phyloP scores from a whole-genome alignment of 768 basidiomycete species.

The Boletus tomentosulus region DNA sequence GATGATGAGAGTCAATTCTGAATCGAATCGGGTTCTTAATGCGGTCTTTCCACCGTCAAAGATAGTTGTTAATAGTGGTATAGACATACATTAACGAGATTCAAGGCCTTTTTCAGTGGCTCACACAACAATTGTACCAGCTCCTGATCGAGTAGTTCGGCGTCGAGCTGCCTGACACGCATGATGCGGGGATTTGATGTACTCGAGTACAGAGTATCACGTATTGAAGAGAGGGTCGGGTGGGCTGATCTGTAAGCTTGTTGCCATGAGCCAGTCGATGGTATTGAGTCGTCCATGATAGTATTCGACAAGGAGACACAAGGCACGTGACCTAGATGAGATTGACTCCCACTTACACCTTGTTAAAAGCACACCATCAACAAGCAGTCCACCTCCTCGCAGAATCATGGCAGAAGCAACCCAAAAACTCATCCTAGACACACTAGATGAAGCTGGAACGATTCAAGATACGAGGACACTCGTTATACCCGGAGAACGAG shows the following conservation, averaged over 20 bases:
- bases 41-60: constrained; percentile 42
- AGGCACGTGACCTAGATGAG: constrained; percentile 18
- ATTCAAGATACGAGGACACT: constrained; percentile 71
- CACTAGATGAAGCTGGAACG: constrained; percentile 49
- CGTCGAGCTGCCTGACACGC: constrained; percentile 89
- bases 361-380: background rate
- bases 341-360: constrained; percentile 12
- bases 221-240: constrained; percentile 47
- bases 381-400: background rate
- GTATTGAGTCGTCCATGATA: constrained; percentile 13
- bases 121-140: constrained; percentile 77
- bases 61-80: background rate
- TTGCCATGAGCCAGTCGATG: constrained; percentile 29
- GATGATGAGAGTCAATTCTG: constrained; percentile 68
- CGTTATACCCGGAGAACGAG: constrained; percentile 57
- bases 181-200: constrained; percentile 46
- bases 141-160: constrained; percentile 86
- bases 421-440: constrained; percentile 76
- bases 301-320: background rate
- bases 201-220: constrained; percentile 34
- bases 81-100: constrained; percentile 57
- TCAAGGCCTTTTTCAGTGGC: constrained; percentile 72
- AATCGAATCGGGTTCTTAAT: constrained; percentile 60
- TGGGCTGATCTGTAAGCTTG: constrained; percentile 62
- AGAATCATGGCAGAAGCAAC: constrained; percentile 66